Conservation (phyloP, 2,329 filamentous ascomycete genomes). For the Aspergillus aculeatinus region DNA sequence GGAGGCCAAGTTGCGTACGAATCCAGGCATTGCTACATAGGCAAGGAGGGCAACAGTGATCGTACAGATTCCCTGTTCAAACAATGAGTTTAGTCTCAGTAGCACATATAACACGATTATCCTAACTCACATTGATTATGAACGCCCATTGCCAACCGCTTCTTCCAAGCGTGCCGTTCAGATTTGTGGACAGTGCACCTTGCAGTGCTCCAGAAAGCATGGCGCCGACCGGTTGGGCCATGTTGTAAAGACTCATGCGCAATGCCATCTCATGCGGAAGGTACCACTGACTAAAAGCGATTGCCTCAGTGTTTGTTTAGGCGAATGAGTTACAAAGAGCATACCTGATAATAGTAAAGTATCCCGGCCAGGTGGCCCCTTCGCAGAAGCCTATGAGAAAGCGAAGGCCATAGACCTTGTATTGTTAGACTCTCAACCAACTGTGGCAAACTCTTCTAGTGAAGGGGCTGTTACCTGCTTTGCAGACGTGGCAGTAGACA, state of each 20-base stretch:
- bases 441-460: background rate
- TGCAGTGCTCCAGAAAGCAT: constrained; percentile 12
- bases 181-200: constrained; percentile 8
- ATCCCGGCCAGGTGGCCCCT: constrained; percentile 6
- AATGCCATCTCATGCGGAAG: constrained; percentile 7
- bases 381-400: constrained; percentile 8
- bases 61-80: background rate
- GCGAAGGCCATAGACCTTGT: constrained; percentile 5
- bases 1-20: background rate
- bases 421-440: background rate
- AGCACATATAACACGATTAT: background rate
- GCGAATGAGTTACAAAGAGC: background rate
- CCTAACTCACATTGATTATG: constrained; percentile 2
- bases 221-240: constrained; percentile 7
- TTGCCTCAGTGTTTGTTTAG: background rate
- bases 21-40: constrained; percentile 5
- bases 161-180: constrained; percentile 6
- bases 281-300: constrained; percentile 2
- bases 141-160: constrained; percentile 12
- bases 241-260: constrained; percentile 11
- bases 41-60: constrained; percentile 5
- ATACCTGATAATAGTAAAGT: constrained; percentile 9
- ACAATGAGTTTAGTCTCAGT: fast-evolving
- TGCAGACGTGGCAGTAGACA: background rate
- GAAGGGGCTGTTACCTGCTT: background rate